These are phyloP conservation scores for Crithidia acanthocephali DNA, from an alignment of 208 protist genomes.

Conservation along the genomic window DNA sequence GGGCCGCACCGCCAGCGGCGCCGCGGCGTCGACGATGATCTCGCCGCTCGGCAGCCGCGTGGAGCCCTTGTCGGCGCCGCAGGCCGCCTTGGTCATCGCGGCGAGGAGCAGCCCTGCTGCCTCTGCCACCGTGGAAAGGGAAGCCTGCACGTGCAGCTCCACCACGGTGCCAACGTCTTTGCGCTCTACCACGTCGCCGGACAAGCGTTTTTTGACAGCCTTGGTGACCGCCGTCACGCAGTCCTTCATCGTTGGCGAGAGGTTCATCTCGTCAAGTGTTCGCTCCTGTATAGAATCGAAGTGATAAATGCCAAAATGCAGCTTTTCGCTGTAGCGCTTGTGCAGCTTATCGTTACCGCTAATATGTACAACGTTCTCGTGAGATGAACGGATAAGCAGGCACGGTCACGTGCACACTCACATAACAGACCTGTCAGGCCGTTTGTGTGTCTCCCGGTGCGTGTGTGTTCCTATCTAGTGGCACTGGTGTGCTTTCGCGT, in stretches of 20 bases:
- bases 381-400: too few relatives aligned
- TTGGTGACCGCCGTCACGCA: slow-evolving; percentile 66
- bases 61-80: slow-evolving; percentile 73
- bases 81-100: slow-evolving; percentile 76
- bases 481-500: too few relatives aligned
- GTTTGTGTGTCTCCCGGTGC: too few relatives aligned
- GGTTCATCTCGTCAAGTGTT: slow-evolving; percentile 10
- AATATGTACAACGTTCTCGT: too few relatives aligned
- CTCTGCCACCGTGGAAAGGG: slow-evolving; percentile 41
- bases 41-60: slow-evolving; percentile 64
- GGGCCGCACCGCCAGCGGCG: slow-evolving; percentile 37
- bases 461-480: too few relatives aligned
- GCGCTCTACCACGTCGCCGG: slow-evolving; percentile 37
- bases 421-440: too few relatives aligned
- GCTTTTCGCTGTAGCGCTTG: too few relatives aligned
- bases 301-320: too few relatives aligned
- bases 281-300: neutral
- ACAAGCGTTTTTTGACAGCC: slow-evolving; percentile 64
- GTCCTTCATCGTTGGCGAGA: slow-evolving; percentile 52
- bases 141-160: slow-evolving; percentile 47
- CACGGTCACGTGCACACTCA: too few relatives aligned
- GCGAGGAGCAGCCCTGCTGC: slow-evolving; percentile 53
- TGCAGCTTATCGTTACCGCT: too few relatives aligned
- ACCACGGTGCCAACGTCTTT: slow-evolving; percentile 28
- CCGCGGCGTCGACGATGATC: slow-evolving; percentile 67